These are phyloP conservation scores for Quercus cerris DNA, from an alignment of 306 rosid species.

Conservation along the genomic window DNA sequence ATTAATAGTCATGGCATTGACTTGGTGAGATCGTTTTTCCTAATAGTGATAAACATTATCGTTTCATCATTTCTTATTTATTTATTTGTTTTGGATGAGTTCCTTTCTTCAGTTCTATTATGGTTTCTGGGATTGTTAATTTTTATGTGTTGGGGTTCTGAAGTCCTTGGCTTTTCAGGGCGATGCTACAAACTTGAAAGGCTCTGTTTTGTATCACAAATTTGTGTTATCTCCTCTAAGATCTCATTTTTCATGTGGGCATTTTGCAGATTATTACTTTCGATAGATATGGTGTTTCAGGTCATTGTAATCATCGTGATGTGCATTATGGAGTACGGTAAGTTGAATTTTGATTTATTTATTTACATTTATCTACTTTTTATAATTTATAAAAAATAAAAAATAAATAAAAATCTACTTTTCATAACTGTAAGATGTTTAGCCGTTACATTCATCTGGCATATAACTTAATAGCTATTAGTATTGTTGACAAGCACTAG, in stretches of 20 bases:
- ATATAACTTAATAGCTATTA: not conserved
- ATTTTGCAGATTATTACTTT: conserved; percentile 76
- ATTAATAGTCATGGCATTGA: conserved; percentile 44
- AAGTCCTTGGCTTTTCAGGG: not conserved
- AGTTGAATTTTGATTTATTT: conserved; percentile 21
- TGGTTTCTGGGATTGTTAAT: conserved; percentile 3
- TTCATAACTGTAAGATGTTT: not conserved
- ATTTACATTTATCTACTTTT: not conserved
- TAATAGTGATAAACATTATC: not conserved
- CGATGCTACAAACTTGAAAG: conserved; percentile 17
- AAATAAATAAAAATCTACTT: no score
- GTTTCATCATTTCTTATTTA: not conserved
- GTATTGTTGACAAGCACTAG: not conserved
- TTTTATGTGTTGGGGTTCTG: not conserved
- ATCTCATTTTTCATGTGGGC: conserved; percentile 8
- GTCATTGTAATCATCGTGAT: conserved; percentile 89
- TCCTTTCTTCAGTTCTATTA: not conserved
- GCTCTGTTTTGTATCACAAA: not conserved
- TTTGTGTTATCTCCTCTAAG: not conserved
- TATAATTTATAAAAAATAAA: no score
- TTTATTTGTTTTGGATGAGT: not conserved
- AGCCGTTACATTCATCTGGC: not conserved
- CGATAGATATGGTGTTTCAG: conserved; percentile 77
- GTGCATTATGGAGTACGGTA: conserved; percentile 75
- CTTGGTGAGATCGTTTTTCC: conserved; percentile 46